phyloP scores from a whole-genome alignment of 768 basidiomycete species.

The Tricholoma sp. region DNA sequence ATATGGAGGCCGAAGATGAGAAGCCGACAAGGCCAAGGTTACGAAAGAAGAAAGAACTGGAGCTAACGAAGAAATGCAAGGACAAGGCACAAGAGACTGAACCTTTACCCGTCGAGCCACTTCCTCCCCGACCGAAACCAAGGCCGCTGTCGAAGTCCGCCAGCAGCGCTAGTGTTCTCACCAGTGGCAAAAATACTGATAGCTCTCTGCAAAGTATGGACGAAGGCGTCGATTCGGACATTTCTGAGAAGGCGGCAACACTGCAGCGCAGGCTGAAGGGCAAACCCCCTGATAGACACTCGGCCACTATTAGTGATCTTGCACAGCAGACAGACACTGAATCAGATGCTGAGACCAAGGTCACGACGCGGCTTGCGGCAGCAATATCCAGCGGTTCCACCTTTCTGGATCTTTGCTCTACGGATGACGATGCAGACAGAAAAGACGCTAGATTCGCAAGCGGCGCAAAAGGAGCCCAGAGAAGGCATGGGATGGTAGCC shows the following conservation, averaged over 20 bases:
- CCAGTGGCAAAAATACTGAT: conserved; percentile 4
- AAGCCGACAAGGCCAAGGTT: conserved; percentile 6
- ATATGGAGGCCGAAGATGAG: conserved; percentile 9
- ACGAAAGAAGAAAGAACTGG: conserved; percentile 4
- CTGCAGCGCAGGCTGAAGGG: not conserved
- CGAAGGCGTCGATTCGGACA: not conserved
- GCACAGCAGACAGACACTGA: not conserved
- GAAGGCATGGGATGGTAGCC: not conserved
- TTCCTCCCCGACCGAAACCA: conserved; percentile 17
- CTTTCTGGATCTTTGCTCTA: conserved; percentile 1
- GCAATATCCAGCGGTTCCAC: not conserved
- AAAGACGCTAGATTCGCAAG: not conserved
- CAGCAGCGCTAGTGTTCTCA: conserved; percentile 12
- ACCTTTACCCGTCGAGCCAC: not conserved
- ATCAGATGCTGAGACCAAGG: not conserved
- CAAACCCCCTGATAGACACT: not conserved
- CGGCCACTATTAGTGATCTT: not conserved
- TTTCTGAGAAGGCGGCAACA: not conserved
- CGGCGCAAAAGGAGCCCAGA: not conserved
- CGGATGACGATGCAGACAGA: not conserved
- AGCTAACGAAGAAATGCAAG: conserved; percentile 7
- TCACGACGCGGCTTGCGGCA: not conserved
- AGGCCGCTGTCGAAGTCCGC: conserved; percentile 18
- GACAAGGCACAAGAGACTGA: conserved; percentile 12
- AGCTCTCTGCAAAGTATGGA: not conserved